Evolutionary conservation across 2,329 filamentous ascomycete genomes (phyloP), one percentile per base, ranked within the genome.

Genomic region (Colletotrichum simmondsii): DNA sequence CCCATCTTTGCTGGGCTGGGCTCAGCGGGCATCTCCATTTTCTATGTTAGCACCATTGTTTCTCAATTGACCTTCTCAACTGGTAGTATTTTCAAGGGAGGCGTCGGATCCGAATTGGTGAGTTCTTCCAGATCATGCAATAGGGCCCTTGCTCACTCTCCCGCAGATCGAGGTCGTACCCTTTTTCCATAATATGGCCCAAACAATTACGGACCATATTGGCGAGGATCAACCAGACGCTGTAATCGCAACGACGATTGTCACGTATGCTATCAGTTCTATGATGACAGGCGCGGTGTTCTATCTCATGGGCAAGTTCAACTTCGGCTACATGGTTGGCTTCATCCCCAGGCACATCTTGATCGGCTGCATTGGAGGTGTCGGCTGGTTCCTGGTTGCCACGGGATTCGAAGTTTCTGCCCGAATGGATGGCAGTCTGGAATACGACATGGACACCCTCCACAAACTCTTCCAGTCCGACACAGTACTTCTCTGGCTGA

Each of bases 181-280:
- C 0, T 99, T 99, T 84, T 98, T 99, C 81, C 97, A 99, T 84
- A 97, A 96, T 79, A 99, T 99, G 96, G 95, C 97, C 0, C 92
- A 92, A 75, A 96, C 93, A 35, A 98, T 98, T 79, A 91, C 97
- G 76, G 86, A 87, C 16, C 87, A 89, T 56, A 92, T 99, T 75
- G 94, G 96, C 19, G 90, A 93, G 74, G 92, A 95, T 24, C 92
- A 97, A 30, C 91, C 94, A 1, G 92, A 97, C 77, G 93, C 95
- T 3, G 93, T 99, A 59, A 93, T 98, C 75, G 95, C 97, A 35
- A 99, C 97, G 0, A 98, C 96, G 2, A 98, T 99, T 77, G 92
- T 95, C 2, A 91, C 97, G 1, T 99, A 97, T 80, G 93, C 95
- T 0, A 85, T 96, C 74, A 98, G 96, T 82, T 96, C 97, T 2